Percentiles rank a stretch among this genome's conserved stretches.
These are phyloP conservation scores for Psilocybe cyanescens DNA, from an alignment of 768 basidiomycete genomes.

Conservation along the genomic window DNA sequence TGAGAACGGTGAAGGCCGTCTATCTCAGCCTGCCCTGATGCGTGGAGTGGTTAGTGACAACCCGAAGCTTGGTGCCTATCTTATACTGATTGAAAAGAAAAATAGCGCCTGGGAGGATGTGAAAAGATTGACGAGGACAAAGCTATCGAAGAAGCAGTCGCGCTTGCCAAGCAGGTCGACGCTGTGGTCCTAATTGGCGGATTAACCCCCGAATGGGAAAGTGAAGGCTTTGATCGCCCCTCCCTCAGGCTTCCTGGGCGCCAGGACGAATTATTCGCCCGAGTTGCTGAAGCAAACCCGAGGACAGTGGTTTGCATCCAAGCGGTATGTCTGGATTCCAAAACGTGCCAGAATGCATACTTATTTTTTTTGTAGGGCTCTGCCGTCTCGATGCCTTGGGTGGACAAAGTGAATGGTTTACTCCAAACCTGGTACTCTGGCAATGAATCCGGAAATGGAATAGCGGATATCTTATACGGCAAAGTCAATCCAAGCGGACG, in stretches of 20 bases:
- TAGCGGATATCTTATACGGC: conserved; percentile 69
- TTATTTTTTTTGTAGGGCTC: conserved; percentile 49
- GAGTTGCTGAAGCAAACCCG: conserved; percentile 56
- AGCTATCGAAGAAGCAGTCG: conserved; percentile 59
- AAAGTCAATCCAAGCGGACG: conserved; percentile 63
- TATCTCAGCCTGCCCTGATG: conserved; percentile 71
- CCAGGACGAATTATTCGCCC: conserved; percentile 60
- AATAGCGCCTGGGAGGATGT: conserved; percentile 67
- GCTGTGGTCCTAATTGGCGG: conserved; percentile 63
- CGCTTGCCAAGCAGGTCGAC: conserved; percentile 56
- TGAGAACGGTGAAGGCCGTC: conserved; percentile 41
- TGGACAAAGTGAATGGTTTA: conserved; percentile 53
- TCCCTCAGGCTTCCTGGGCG: conserved; percentile 60
- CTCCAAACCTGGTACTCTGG: conserved; percentile 71
- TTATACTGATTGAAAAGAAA: neutral
- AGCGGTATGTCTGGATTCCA: conserved; percentile 44
- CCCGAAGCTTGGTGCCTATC: neutral
- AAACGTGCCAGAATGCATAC: neutral
- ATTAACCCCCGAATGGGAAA: conserved; percentile 74
- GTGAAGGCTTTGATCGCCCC: conserved; percentile 74
- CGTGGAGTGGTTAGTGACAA: conserved; percentile 57
- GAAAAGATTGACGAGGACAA: conserved; percentile 60
- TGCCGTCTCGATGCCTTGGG: conserved; percentile 79
- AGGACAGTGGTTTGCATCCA: conserved; percentile 66
- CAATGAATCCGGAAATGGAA: conserved; percentile 67